phyloP scores from a whole-genome alignment of 2,329 filamentous ascomycete species.

The Colletotrichum costaricense region DNA sequence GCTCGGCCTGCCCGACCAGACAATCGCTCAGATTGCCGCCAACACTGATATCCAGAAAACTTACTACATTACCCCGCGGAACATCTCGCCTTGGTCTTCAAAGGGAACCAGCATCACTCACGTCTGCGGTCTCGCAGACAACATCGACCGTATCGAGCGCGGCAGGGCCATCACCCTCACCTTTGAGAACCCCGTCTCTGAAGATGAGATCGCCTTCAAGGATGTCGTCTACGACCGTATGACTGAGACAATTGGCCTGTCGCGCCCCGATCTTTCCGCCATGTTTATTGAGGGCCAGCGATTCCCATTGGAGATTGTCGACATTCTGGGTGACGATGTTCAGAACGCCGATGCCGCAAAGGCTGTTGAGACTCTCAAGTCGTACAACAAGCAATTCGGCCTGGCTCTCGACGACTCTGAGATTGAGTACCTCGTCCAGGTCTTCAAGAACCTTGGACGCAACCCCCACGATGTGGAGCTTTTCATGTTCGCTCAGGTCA shows the following conservation, averaged over 20 bases:
- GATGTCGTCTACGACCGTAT: slow-evolving; percentile 92
- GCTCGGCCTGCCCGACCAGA: slow-evolving; percentile 53
- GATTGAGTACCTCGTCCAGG: slow-evolving; percentile 91
- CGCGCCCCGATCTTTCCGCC: slow-evolving; percentile 74
- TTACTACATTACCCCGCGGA: slow-evolving; percentile 80
- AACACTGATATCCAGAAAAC: slow-evolving; percentile 50
- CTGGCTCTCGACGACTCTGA: slow-evolving; percentile 89
- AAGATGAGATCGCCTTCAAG: slow-evolving; percentile 65
- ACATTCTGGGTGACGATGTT: slow-evolving; percentile 74
- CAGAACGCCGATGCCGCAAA: slow-evolving; percentile 43
- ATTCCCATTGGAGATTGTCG: slow-evolving; percentile 77
- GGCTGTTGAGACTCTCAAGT: slow-evolving; percentile 76
- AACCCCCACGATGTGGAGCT: slow-evolving; percentile 90
- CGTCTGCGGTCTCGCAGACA: slow-evolving; percentile 82
- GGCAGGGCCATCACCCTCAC: slow-evolving; percentile 81
- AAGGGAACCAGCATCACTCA: slow-evolving; percentile 94
- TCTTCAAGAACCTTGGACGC: slow-evolving; percentile 57
- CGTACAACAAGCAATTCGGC: slow-evolving; percentile 86
- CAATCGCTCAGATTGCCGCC: slow-evolving; percentile 59
- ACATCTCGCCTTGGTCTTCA: slow-evolving; percentile 97
- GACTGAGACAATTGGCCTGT: slow-evolving; percentile 83
- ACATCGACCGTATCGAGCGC: slow-evolving; percentile 84
- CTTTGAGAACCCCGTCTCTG: slow-evolving; percentile 61
- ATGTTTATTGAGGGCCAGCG: slow-evolving; percentile 82
- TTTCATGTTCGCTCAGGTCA: slow-evolving; percentile 99